These are phyloP conservation scores for Stromatinia cepivora DNA, from an alignment of 2,329 filamentous ascomycete species.

Conservation along the genomic window DNA sequence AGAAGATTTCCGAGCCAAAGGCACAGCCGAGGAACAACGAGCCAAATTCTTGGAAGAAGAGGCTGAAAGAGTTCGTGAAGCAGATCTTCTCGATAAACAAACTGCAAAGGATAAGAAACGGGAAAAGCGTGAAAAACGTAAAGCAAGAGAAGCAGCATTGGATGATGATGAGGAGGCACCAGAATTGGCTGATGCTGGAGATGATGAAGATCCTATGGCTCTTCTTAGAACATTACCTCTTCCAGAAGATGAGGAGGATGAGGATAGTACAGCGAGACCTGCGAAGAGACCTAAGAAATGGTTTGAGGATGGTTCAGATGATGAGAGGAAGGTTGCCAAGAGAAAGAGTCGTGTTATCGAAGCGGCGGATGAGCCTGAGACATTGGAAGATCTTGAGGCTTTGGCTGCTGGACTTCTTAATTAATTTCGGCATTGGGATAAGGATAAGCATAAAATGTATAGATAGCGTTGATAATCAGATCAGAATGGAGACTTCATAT, in stretches of 20 bases:
- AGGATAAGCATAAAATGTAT: conserved; percentile 1
- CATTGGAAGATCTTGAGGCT: conserved; percentile 75
- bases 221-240: conserved; percentile 59
- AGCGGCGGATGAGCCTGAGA: conserved; percentile 70
- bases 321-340: conserved; percentile 47
- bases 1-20: conserved; percentile 72
- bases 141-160: conserved; percentile 61
- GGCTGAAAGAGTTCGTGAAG: conserved; percentile 66
- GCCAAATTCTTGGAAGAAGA: conserved; percentile 77
- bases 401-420: conserved; percentile 72
- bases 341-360: conserved; percentile 58
- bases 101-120: conserved; percentile 74
- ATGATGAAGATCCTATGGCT: conserved; percentile 56
- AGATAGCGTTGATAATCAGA: conserved; percentile 9
- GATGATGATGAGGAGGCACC: conserved; percentile 42
- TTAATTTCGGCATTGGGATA: conserved; percentile 19
- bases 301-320: conserved; percentile 68
- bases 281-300: conserved; percentile 74
- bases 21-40: conserved; percentile 74
- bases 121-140: conserved; percentile 66
- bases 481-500: conserved; percentile 13
- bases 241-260: conserved; percentile 50
- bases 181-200: conserved; percentile 41
- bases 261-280: conserved; percentile 55
- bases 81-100: conserved; percentile 81